Base-by-base conservation (phyloP, 1,284 basidiomycete species). In the Sanghuangporus weigelae region DNA sequence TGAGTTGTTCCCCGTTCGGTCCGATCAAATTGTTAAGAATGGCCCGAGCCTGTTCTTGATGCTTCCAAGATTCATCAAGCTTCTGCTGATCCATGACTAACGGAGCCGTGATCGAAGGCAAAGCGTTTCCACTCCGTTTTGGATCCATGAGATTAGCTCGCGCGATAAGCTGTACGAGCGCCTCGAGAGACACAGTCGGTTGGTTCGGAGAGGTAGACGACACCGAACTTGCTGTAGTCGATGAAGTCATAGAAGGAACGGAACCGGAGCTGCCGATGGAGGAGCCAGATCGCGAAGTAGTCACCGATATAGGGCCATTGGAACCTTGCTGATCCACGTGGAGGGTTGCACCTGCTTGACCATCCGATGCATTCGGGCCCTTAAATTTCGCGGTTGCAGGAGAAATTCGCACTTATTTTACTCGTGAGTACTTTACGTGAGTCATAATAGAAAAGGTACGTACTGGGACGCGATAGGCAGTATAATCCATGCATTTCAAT, bases 401-500 rank as follows among this genome's bases (percentile, higher is more conserved):
- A 8, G 92, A 93, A 67, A 93, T 92, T 63, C 92, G 88, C 91
- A 93, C 90, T 92, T 69, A 54, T 66, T 51, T 65, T 51, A 31
- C 49, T 0, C 16, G 16, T 54, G 8, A 54, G 38, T 38, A 54
- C 12, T 53, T 36, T 2, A 26, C 7, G 2, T 23, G 7, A 35
- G 16, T 38, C 7, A 38, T 16, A 12, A 38, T 36, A 36, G 31
- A 54, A 54, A 66, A 67, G 46, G 64, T 56, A 78, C 88, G 68
- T 74, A 94, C 92, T 92, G 23, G 92, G 91, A 65, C 91, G 83
- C 51, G 90, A 92, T 57, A 92, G 80, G 71, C 92, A 93, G 69
- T 93, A 93, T 7, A 93, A 78, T 14, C 92, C 92, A 68, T 93
- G 92, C 92, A 93, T 93, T 75, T 95, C 93, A 62, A 91, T 87